Evolutionary conservation across 2,329 filamentous ascomycete genomes (phyloP).

Genomic region (Aspergillus nomiae): DNA sequence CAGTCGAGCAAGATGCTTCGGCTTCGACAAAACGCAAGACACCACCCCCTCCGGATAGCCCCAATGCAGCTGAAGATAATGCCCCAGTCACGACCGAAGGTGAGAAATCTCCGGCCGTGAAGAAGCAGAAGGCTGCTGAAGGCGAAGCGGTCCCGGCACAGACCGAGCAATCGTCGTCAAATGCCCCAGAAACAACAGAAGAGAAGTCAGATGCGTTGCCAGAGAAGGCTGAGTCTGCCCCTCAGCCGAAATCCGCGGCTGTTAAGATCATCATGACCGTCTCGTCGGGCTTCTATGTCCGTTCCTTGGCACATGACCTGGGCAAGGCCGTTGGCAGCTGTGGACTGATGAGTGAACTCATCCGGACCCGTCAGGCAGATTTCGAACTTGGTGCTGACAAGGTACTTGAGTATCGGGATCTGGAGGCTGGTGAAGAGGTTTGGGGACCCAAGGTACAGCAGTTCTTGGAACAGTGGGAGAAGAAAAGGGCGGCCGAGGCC

Average conservation of each 20-base stretch:
- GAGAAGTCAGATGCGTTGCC: constrained; percentile 1
- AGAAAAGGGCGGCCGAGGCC: constrained; percentile 35
- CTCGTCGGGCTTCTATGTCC: constrained; percentile 94
- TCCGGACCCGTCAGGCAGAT: constrained; percentile 77
- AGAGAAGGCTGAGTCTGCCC: neutral
- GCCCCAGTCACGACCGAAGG: constrained; percentile 8
- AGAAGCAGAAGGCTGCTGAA: constrained; percentile 35
- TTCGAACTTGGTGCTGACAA: constrained; percentile 72
- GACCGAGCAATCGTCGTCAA: constrained; percentile 15
- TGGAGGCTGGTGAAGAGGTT: constrained; percentile 73
- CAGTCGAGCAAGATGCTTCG: constrained; percentile 15
- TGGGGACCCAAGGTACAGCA: constrained; percentile 76
- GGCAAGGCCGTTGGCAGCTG: constrained; percentile 79
- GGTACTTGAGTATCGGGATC: constrained; percentile 76
- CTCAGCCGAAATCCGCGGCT: constrained; percentile 60
- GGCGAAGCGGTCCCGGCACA: constrained; percentile 24
- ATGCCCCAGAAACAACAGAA: constrained; percentile 6
- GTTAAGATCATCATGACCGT: constrained; percentile 86
- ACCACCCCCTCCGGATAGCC: constrained; percentile 29
- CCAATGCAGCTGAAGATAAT: constrained; percentile 20
- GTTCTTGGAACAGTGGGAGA: constrained; percentile 57
- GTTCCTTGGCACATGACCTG: constrained; percentile 89
- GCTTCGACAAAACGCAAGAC: constrained; percentile 37
- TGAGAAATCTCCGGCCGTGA: constrained; percentile 14
- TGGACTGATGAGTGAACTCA: constrained; percentile 82